Evolutionary conservation across 495 filamentous ascomycete species (phyloP).

Genomic region (Penicillium cinerascens): DNA sequence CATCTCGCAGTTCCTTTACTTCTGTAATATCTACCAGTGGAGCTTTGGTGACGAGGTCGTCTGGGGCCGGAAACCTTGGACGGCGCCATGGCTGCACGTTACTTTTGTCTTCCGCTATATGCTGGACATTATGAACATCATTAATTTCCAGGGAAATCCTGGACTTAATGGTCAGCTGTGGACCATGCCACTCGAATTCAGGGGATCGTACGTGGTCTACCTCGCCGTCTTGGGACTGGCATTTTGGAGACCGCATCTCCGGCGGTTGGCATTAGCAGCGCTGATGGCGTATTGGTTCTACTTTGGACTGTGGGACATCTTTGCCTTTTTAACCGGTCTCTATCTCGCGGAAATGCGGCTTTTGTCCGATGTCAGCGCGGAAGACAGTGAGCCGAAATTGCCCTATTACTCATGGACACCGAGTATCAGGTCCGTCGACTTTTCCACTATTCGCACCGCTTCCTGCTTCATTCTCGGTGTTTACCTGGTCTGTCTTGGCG

Average conservation of each 20-base stretch:
- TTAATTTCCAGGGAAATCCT: slow-evolving; percentile 9
- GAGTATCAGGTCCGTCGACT: neutral
- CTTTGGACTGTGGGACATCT: slow-evolving; percentile 43
- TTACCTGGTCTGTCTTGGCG: slow-evolving; percentile 10
- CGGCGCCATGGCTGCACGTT: slow-evolving; percentile 17
- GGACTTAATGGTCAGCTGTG: slow-evolving; percentile 38
- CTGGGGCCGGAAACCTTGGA: slow-evolving; percentile 15
- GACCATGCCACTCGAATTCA: slow-evolving; percentile 49
- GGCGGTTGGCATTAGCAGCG: slow-evolving; percentile 26
- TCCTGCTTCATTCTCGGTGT: slow-evolving; percentile 8
- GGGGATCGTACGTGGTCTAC: slow-evolving; percentile 45
- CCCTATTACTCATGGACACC: slow-evolving; percentile 4
- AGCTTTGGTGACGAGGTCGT: slow-evolving; percentile 8
- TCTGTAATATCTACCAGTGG: slow-evolving; percentile 19
- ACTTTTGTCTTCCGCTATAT: slow-evolving; percentile 17
- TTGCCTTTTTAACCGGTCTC: slow-evolving; percentile 45
- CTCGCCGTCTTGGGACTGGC: slow-evolving; percentile 34
- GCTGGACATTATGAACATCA: slow-evolving; percentile 19
- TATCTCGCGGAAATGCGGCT: slow-evolving; percentile 38
- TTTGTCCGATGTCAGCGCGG: neutral
- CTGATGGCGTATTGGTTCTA: slow-evolving; percentile 34
- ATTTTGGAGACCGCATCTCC: slow-evolving; percentile 30
- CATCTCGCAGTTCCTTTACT: slow-evolving; percentile 18
- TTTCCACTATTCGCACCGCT: neutral
- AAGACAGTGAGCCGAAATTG: slow-evolving; percentile 4